Conservation (phyloP, 1,284 basidiomycete genomes). For the Ustilago loliicola region DNA sequence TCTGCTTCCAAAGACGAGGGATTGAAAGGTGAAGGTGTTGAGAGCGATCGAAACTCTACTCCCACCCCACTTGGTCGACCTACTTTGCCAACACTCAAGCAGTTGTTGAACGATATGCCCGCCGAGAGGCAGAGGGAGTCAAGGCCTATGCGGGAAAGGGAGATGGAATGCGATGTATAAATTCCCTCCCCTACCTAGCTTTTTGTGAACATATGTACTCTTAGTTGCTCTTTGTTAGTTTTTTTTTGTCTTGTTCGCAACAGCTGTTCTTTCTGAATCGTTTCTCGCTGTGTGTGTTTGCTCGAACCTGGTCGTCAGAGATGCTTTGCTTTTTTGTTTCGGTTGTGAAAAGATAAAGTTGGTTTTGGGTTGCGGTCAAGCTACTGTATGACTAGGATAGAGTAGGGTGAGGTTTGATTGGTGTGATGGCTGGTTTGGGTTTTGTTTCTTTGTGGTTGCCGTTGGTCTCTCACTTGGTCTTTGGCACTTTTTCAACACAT, state of each 20-base stretch:
- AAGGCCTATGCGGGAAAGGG: slow-evolving; percentile 8
- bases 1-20: background rate
- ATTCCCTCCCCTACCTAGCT: no score
- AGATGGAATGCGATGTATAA: slow-evolving; percentile 34
- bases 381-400: no score
- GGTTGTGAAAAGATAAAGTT: no score
- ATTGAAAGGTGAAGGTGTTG: slow-evolving; percentile 8
- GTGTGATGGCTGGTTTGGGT: no score
- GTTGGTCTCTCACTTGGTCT: no score
- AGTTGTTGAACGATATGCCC: slow-evolving; percentile 53
- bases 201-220: background rate
- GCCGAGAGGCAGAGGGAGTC: background rate
- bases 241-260: background rate
- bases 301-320: no score
- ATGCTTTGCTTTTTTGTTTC: no score
- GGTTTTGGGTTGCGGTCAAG: no score
- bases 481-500: no score
- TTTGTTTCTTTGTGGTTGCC: no score
- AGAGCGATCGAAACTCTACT: slow-evolving; percentile 39
- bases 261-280: background rate
- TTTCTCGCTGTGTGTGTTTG: no score
- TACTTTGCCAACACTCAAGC: slow-evolving; percentile 52
- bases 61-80: slow-evolving; percentile 44
- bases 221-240: background rate
- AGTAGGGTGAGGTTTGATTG: no score